Base-by-base conservation (phyloP, 768 basidiomycete genomes). In the Trametes coccinea region DNA sequence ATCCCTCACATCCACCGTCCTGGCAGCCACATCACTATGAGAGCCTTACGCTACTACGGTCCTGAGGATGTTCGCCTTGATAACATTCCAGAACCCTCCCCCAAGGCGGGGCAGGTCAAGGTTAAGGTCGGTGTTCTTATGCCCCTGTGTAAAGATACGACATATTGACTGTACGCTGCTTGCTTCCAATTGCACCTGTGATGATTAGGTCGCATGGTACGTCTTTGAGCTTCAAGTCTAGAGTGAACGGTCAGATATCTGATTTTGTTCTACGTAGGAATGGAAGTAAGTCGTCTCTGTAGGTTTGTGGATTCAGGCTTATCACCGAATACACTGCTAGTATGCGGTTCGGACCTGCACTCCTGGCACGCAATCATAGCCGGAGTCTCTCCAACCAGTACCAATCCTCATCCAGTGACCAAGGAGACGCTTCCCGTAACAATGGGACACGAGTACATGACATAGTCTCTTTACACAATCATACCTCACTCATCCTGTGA, bases 291-390 rank as follows among this genome's bases (percentile, higher is more conserved):
- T 45, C 11, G 22, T 27, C 31, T 1, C n/a, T 17, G 29, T 14
- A 13, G 9, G 27, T 7, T 22, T 11, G 16, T 33, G 22, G 5
- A 30, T 1, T 31, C 43, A 47, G 59, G 16, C 49, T 1, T 14
- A 11, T 14, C 47, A 61, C 4, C 6, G 2, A 57, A 46, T 51
- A 33, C 7, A 34, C 50, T 57, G 8, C 4, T 53, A 74, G 79
- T 82, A 56, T 82, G 80, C 57, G 80, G 81, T 8, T 77, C 76
- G 45, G 82, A 83, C 62, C 68, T 83, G 9, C 80, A 49, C 22
- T 47, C 43, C 3, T 57, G 37, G 22, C 31, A 57, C 4, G 47
- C 59, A 4, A 43, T 60, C 31, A 58, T 74, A 27, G 61, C 74
- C 50, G 67, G 67, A 47, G 44, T 31, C 17, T 71, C 70, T 49